These are phyloP conservation scores for Garcia nutans DNA, from an alignment of 345 rosid genomes.

Conservation along the genomic window DNA sequence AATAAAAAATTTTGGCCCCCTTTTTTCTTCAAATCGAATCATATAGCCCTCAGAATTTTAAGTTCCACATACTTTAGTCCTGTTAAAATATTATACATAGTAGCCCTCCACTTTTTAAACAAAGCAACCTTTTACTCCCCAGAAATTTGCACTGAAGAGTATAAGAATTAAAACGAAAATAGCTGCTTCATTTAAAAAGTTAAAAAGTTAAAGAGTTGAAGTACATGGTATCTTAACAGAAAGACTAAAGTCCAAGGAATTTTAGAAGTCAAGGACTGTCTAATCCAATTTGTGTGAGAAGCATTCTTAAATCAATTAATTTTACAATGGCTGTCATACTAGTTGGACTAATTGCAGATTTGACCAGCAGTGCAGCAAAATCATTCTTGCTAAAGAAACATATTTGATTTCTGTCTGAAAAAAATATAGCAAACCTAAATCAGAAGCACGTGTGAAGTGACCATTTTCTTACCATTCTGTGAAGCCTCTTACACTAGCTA, in stretches of 20 bases:
- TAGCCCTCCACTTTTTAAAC: neutral
- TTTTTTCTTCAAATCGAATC: neutral
- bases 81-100: neutral
- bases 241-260: neutral
- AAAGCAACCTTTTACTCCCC: neutral
- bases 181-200: neutral
- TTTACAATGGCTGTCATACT: neutral
- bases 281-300: neutral
- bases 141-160: neutral
- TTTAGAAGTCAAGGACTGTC: neutral
- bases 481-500: slow-evolving; percentile 81
- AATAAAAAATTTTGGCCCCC: neutral
- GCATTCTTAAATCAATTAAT: neutral
- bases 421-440: neutral
- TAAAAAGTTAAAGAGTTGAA: neutral
- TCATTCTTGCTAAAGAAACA: neutral
- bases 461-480: slow-evolving; percentile 65
- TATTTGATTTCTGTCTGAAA: no score
- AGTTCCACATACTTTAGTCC: neutral
- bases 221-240: neutral
- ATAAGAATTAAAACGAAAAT: neutral
- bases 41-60: neutral
- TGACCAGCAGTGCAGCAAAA: neutral
- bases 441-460: slow-evolving; percentile 4
- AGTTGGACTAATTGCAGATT: neutral